Evolutionary conservation across 306 rosid species (phyloP).

Genomic region (Medicago arabica): DNA sequence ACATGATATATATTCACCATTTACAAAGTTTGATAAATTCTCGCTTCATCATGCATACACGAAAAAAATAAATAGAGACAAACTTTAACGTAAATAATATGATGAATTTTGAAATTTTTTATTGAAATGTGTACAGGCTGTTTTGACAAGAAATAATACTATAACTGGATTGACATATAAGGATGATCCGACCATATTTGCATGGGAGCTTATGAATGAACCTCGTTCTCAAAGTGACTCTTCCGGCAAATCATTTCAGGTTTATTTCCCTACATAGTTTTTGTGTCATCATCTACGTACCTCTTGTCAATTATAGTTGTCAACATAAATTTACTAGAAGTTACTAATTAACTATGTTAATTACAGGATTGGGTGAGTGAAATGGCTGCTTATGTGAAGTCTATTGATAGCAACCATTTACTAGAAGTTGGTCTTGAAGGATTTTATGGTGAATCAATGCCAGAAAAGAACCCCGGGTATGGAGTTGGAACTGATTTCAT

Average conservation of each 20-base stretch:
- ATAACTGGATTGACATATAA: slow-evolving; percentile 32
- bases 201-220: slow-evolving; percentile 57
- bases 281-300: too few relatives aligned
- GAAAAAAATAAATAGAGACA: too few relatives aligned
- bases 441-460: slow-evolving; percentile 47
- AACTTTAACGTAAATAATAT: not conserved
- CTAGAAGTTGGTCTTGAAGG: slow-evolving; percentile 55
- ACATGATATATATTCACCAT: too few relatives aligned
- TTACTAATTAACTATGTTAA: not conserved
- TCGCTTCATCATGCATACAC: not conserved
- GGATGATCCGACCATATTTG: slow-evolving; percentile 31
- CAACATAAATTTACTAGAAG: too few relatives aligned
- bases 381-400: slow-evolving; percentile 52
- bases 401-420: slow-evolving; percentile 51
- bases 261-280: not conserved
- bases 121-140: slow-evolving; percentile 15
- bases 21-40: not conserved
- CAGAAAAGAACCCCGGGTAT: slow-evolving; percentile 44
- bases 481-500: slow-evolving; percentile 57
- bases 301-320: too few relatives aligned
- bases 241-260: slow-evolving; percentile 48
- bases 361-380: slow-evolving; percentile 55
- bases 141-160: slow-evolving; percentile 30
- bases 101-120: not conserved
- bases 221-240: slow-evolving; percentile 46